Percentiles rank a stretch among this genome's conserved stretches.
These are phyloP conservation scores for Cyclotella baltica DNA, from an alignment of 108 stramenopile species.

Conservation along the genomic window DNA sequence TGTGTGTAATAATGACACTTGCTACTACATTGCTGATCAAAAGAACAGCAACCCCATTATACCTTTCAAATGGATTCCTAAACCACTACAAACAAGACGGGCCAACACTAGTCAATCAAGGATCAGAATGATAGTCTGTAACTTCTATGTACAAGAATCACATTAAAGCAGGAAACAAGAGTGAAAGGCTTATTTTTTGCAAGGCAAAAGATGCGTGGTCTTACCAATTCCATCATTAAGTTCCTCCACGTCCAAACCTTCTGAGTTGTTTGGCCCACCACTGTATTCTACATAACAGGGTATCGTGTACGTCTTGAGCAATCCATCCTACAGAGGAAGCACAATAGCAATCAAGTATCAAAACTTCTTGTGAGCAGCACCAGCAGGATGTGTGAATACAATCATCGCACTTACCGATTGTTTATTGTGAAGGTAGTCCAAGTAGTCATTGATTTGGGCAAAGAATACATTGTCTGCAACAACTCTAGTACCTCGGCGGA, in stretches of 20 bases:
- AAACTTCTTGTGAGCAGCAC: no score
- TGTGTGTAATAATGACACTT: not conserved
- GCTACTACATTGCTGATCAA: no score
- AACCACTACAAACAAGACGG: no score
- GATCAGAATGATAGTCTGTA: conserved; percentile 49
- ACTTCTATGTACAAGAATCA: conserved; percentile 24
- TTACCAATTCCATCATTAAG: conserved; percentile 41
- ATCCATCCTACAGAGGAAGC: no score
- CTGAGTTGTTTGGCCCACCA: not conserved
- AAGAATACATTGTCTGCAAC: conserved; percentile 92
- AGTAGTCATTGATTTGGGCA: conserved; percentile 75
- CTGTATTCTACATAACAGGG: conserved; percentile 69
- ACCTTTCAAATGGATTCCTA: no score
- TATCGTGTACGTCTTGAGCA: conserved; percentile 64
- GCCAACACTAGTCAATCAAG: no score
- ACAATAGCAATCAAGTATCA: no score
- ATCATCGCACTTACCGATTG: no score
- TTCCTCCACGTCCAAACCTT: not conserved
- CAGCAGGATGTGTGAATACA: no score
- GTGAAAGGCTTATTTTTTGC: not conserved
- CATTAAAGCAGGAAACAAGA: no score
- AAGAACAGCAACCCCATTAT: not conserved
- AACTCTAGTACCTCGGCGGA: conserved; percentile 64
- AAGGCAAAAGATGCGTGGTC: not conserved
- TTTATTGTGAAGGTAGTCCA: conserved; percentile 61